Base-by-base conservation (phyloP, 2,329 filamentous ascomycete species). In the Berkeleyomyces rouxiae region DNA sequence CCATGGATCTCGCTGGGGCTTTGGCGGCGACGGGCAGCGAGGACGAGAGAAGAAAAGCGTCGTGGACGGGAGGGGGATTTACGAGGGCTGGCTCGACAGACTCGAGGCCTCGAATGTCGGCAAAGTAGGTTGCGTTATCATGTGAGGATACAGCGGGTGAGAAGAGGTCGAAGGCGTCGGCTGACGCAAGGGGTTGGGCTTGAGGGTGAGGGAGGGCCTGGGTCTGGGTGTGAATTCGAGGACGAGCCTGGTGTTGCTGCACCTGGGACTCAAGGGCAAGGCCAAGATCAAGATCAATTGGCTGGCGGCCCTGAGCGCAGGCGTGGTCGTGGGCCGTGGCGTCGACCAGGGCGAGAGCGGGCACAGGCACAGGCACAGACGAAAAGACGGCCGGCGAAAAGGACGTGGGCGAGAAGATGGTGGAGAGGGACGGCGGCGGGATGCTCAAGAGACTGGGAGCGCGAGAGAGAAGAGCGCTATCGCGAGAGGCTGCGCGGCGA, bases 91-190 rank as follows among this genome's bases (percentile, higher is more conserved):
- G 43, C 43, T 46, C 23, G 58, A 42, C 33, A 60, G 57, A 7
- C 13, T 42, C 55, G 42, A 44, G 31, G 44, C 51, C 53, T 55
- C 43, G 40, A 64, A 62, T 57, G 37, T 64, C 60, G 63, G 60
- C 44, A 47, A 62, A 59, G 58, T 57, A 62, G 9, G 59, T 31
- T 33, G 31, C 42, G 46, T 60, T 62, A 44, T 60, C 57, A 62
- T 64, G 63, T 59, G 63, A 55, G 33, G 51, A 47, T 16, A 62
- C 37, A 37, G 59, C 46, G 6, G 63, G 61, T 42, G 63, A 60
- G 11, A 62, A 62, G 5, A 62, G 37, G 40, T 51, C 60, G 40
- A 59, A 62, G 43, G 60, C 23, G 23, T 23, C 23, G 23, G 23
- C 59, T 13, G 58, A 46, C 40, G 57, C 39, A 16, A 39, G 44